Evolutionary conservation across 352 stramenopile genomes (phyloP).

Genomic region (Globisporangium echinulatum): DNA sequence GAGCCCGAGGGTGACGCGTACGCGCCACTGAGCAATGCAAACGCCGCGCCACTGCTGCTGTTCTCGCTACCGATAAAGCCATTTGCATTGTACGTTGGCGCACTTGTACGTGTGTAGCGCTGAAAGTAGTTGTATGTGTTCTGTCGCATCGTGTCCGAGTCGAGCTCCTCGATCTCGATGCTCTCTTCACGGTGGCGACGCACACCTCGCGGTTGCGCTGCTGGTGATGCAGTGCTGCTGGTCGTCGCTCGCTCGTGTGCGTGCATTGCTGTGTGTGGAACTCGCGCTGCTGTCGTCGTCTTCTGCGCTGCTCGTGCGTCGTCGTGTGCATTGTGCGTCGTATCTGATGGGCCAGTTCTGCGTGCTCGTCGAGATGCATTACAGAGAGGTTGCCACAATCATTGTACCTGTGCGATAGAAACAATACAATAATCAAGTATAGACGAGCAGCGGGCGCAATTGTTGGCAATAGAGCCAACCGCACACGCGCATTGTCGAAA

Average conservation of each 20-base stretch:
- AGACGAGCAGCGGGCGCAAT: no score
- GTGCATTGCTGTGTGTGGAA: neutral
- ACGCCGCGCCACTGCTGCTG: slow-evolving; percentile 1
- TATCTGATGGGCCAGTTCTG: no score
- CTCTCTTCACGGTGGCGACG: slow-evolving; percentile 38
- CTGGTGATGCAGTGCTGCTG: neutral
- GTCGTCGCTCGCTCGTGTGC: no score
- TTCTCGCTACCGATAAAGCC: no score
- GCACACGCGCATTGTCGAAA: no score
- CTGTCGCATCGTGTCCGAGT: slow-evolving; percentile 64
- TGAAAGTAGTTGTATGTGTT: slow-evolving; percentile 72
- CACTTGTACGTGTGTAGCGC: slow-evolving; percentile 16
- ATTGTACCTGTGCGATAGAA: no score
- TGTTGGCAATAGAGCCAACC: no score
- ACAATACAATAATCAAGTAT: no score
- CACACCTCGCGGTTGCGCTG: slow-evolving; percentile 18
- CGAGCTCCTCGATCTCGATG: slow-evolving; percentile 60
- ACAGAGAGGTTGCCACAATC: no score
- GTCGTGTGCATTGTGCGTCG: no score
- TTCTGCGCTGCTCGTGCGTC: no score
- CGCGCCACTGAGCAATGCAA: slow-evolving; percentile 15
- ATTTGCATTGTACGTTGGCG: slow-evolving; percentile 8
- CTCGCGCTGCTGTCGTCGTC: neutral
- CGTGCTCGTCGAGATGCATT: no score
- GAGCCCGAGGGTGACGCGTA: slow-evolving; percentile 15